Conservation (phyloP, 257 asterid species). For the Lycium ferocissimum region DNA sequence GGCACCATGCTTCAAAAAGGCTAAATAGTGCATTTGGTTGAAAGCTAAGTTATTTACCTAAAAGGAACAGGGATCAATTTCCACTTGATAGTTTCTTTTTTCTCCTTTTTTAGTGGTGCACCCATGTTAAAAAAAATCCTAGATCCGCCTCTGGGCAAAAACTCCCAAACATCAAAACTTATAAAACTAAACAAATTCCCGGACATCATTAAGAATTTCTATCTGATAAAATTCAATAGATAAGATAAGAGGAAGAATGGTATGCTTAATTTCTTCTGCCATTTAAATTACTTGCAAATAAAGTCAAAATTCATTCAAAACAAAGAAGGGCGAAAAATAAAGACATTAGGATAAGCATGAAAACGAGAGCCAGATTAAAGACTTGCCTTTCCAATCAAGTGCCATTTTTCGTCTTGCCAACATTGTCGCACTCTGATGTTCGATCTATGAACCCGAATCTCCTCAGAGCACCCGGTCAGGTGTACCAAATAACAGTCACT, state of each 20-base stretch:
- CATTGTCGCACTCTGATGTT: constrained; percentile 48
- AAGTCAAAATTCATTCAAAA: neutral
- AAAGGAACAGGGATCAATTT: too few relatives aligned
- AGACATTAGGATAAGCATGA: neutral
- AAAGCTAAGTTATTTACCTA: too few relatives aligned
- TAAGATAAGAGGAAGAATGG: neutral
- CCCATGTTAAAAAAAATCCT: too few relatives aligned
- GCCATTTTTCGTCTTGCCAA: constrained; percentile 52
- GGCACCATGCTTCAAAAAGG: too few relatives aligned
- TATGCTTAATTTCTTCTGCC: neutral
- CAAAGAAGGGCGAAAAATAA: neutral
- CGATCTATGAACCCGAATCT: constrained; percentile 39
- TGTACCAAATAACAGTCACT: constrained; percentile 40
- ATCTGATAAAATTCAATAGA: neutral
- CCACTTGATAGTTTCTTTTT: too few relatives aligned
- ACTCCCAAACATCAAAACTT: neutral
- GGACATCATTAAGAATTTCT: neutral
- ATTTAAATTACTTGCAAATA: neutral
- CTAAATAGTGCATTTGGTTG: too few relatives aligned
- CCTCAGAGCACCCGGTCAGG: constrained; percentile 44
- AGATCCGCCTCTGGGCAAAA: too few relatives aligned
- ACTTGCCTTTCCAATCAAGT: constrained; percentile 50
- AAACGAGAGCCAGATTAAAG: neutral
- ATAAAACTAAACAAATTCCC: neutral
- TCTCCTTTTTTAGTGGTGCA: too few relatives aligned